Conservation (phyloP, 805 yeast species). For the Candida hungchunana region DNA sequence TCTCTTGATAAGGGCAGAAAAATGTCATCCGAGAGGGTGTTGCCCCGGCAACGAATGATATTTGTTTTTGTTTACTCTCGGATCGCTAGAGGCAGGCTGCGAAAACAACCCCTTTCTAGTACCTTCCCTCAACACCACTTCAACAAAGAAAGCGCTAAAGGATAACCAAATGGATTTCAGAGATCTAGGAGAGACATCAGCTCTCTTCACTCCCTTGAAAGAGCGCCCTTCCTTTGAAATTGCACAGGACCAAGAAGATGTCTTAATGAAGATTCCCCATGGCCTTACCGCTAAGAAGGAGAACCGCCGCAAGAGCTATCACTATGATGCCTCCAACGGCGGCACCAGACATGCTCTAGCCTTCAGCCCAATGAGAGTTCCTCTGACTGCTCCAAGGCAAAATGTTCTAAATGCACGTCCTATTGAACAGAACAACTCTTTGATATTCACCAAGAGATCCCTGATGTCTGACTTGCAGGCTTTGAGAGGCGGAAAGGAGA, state of each 20-base stretch:
- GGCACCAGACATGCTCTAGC: slow-evolving; percentile 1
- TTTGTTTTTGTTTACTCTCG: slow-evolving; percentile 13
- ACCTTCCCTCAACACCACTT: not conserved
- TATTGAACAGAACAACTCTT: slow-evolving; percentile 3
- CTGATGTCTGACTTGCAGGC: too few species aligned
- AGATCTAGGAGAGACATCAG: slow-evolving; percentile 14
- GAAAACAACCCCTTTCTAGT: slow-evolving; percentile 3
- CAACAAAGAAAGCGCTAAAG: not conserved
- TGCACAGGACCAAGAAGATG: slow-evolving; percentile 16
- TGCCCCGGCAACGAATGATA: slow-evolving; percentile 6
- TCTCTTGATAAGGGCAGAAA: too few species aligned
- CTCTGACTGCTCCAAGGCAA: slow-evolving; percentile 31
- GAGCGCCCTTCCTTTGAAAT: slow-evolving; percentile 14
- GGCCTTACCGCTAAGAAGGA: slow-evolving; percentile 34
- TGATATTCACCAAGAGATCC: slow-evolving; percentile 23
- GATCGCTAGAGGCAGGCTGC: too few species aligned
- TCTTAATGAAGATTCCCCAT: slow-evolving; percentile 37
- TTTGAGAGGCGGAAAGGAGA: slow-evolving; percentile 21
- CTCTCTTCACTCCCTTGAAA: slow-evolving; percentile 24
- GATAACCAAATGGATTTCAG: slow-evolving; percentile 9
- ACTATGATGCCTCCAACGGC: slow-evolving; percentile 4
- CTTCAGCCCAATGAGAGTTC: slow-evolving; percentile 23
- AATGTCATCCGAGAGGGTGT: too few species aligned
- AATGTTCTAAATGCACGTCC: slow-evolving; percentile 26
- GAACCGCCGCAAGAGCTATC: slow-evolving; percentile 27